These are phyloP conservation scores for Dipteronia sinensis DNA, from an alignment of 345 rosid species.

Conservation along the genomic window DNA sequence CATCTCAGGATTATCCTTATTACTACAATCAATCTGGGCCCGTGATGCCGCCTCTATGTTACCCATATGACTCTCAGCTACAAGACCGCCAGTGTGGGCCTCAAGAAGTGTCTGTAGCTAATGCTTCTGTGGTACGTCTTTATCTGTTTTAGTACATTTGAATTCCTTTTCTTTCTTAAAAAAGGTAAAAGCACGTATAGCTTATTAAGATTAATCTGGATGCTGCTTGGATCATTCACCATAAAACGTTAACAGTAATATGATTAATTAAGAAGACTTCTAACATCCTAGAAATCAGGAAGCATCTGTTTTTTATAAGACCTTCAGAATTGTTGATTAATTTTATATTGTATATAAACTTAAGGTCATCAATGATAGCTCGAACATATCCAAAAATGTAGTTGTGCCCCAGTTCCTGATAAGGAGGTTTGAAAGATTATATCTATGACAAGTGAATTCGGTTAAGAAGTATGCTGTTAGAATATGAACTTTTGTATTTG, in stretches of 20 bases:
- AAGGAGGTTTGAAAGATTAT: not conserved
- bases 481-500: not conserved
- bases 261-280: too few species aligned
- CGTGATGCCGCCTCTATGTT: slow-evolving; percentile 84
- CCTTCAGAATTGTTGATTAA: too few species aligned
- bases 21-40: slow-evolving; percentile 92
- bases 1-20: slow-evolving; percentile 46
- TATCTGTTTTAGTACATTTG: not conserved
- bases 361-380: too few species aligned
- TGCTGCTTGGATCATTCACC: not conserved
- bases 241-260: not conserved
- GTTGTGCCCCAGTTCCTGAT: not conserved
- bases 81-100: slow-evolving; percentile 62
- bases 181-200: not conserved
- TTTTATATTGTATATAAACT: too few species aligned
- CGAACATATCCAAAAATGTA: too few species aligned
- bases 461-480: not conserved
- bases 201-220: not conserved
- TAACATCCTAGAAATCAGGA: too few species aligned
- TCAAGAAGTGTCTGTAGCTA: slow-evolving; percentile 70
- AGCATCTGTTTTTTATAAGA: too few species aligned
- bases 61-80: slow-evolving; percentile 65
- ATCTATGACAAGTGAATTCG: not conserved
- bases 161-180: not conserved
- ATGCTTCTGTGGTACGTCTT: slow-evolving; percentile 74